Evolutionary conservation across 2,329 filamentous ascomycete genomes (phyloP), one percentile per base, ranked within the genome.

Genomic region (Aspergillus niger): DNA sequence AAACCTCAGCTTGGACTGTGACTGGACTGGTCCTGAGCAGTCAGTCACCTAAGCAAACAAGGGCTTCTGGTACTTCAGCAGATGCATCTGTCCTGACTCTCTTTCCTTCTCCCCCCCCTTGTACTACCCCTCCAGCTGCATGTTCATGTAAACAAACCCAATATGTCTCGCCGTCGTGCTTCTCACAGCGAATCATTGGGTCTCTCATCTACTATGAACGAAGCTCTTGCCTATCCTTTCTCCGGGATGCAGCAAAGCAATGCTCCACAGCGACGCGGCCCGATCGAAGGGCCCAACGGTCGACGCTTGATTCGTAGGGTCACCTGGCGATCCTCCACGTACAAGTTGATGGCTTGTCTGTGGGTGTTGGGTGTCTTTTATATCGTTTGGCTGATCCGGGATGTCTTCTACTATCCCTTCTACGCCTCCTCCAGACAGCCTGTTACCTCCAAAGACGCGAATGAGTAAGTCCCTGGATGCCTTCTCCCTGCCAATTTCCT

Each of bases 321-420:
- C 64, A 77, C 75, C 64, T 78, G 76, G 76, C 74, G 76, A 38
- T 77, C 76, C 11, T 77, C 75, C 15, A 77, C 75, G 20, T 77
- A 78, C 69, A 78, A 77, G 62, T 65, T 78, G 44, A 71, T 77
- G 67, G 75, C 76, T 6, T 76, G 73, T 41, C 65, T 77, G 20
- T 78, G 76, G 74, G 74, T 78, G 22, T 57, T 77, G 49, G 73
- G 72, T 11, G 74, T 77, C 8, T 65, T 78, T 48, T 78, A 77
- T 59, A 74, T 77, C 58, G 70, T 77, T 56, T 78, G 74, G 74
- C 64, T 78, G 58, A 77, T 77, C 55, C 72, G 74, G 20, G 74
- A 77, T 61, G 67, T 77, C 47, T 77, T 77, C 63, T 75, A 71
- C 60, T 65, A 75, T 26, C 74, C 74, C 6, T 75, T 76, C 58